phyloP scores from a whole-genome alignment of 257 asterid species.

The Petunia axillaris region DNA sequence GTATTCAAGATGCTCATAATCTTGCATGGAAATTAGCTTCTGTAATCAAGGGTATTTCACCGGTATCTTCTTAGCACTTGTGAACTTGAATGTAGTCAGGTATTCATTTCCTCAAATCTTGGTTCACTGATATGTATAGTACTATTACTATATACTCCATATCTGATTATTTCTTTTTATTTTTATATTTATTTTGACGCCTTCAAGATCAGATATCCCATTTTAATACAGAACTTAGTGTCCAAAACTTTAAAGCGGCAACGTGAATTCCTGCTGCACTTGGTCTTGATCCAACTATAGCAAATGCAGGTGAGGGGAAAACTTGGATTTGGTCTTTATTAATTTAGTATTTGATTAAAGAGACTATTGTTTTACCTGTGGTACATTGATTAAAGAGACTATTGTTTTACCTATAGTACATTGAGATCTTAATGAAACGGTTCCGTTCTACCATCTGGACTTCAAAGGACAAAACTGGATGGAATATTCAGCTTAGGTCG shows the following conservation, averaged over 20 bases:
- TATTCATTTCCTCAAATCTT: conserved; percentile 27
- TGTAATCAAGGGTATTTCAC: conserved; percentile 64
- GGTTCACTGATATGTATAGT: background rate
- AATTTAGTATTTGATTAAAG: conserved; percentile 21
- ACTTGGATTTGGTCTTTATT: conserved; percentile 16
- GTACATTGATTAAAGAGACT: too few species aligned
- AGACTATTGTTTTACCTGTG: background rate
- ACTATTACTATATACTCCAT: too few species aligned
- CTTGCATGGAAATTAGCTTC: conserved; percentile 97
- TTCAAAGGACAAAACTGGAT: conserved; percentile 69
- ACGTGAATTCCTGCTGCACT: conserved; percentile 94
- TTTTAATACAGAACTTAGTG: conserved; percentile 79
- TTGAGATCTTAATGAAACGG: conserved; percentile 65
- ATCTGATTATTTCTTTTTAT: background rate
- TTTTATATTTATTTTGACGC: background rate
- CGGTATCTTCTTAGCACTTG: conserved; percentile 75
- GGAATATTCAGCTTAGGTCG: conserved; percentile 88
- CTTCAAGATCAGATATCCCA: conserved; percentile 64
- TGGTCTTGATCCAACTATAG: conserved; percentile 88
- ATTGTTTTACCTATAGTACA: conserved; percentile 52
- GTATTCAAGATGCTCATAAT: conserved; percentile 96
- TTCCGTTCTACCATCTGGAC: conserved; percentile 62
- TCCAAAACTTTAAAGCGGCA: conserved; percentile 88
- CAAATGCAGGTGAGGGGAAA: conserved; percentile 66
- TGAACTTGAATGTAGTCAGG: conserved; percentile 91